These are phyloP conservation scores for Pythium vanterpoolii DNA, from an alignment of 352 stramenopile genomes.

Conservation along the genomic window DNA sequence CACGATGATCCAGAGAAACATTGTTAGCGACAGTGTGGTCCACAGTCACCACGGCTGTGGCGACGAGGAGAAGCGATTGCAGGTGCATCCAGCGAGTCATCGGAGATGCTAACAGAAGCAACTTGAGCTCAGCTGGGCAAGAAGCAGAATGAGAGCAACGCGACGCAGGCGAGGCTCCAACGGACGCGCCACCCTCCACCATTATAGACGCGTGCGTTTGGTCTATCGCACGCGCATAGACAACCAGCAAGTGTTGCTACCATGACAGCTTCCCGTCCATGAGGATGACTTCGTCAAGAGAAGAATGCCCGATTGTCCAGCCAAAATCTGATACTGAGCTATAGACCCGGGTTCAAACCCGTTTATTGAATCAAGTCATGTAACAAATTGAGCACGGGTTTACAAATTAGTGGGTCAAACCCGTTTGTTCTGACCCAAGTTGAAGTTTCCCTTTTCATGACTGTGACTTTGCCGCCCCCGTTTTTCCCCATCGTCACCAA, in stretches of 20 bases:
- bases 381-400: neutral
- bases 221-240: conserved; percentile 2
- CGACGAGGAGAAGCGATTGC: neutral
- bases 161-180: neutral
- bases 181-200: neutral
- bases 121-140: neutral
- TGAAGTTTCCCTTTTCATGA: conserved; percentile 9
- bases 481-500: neutral
- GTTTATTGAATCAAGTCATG: neutral
- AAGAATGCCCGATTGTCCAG: neutral
- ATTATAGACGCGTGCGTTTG: neutral
- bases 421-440: neutral
- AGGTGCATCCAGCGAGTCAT: neutral
- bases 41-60: neutral
- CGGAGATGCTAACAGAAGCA: neutral
- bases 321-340: neutral
- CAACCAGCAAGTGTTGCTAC: neutral
- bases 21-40: neutral
- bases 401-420: neutral
- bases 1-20: neutral
- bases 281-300: neutral
- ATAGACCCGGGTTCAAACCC: neutral
- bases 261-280: neutral
- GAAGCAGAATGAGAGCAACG: neutral
- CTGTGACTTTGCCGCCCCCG: conserved; percentile 12